Percentiles rank a stretch among this genome's conserved stretches.
Evolutionary conservation across 306 rosid species (phyloP).

Genomic region (Cucurbita ficifolia): DNA sequence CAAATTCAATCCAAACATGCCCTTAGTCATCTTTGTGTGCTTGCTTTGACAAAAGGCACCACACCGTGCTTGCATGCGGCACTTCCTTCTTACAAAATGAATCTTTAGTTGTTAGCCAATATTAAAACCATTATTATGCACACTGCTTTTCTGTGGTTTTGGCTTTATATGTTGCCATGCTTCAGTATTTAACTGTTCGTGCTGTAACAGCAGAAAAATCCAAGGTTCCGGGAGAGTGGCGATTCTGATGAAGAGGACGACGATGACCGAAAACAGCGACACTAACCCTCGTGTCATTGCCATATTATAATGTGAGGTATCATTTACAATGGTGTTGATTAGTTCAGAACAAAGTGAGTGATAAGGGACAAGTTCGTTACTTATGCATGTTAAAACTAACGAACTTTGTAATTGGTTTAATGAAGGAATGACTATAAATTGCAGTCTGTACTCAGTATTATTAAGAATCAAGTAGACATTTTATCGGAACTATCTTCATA

Average conservation of each 20-base stretch:
- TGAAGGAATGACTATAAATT: background rate
- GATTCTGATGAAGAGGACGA: constrained; percentile 95
- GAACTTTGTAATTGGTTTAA: background rate
- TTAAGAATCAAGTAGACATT: background rate
- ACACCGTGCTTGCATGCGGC: background rate
- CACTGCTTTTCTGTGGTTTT: background rate
- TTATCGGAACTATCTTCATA: background rate
- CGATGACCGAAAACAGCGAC: constrained; percentile 50
- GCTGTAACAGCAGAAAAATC: constrained; percentile 73
- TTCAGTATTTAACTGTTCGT: background rate
- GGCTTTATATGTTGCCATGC: background rate
- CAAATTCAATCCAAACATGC: background rate
- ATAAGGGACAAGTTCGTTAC: background rate
- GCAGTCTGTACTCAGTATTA: background rate
- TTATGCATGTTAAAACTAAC: background rate
- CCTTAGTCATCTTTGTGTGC: background rate
- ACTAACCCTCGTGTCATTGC: constrained; percentile 4
- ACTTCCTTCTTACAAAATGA: background rate
- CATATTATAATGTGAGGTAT: background rate
- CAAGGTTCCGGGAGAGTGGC: constrained; percentile 95
- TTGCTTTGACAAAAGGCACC: background rate
- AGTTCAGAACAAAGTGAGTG: background rate
- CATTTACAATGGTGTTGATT: background rate
- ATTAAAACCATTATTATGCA: background rate
- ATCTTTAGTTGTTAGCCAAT: background rate